These are phyloP conservation scores for Tetradesmus lagerheimii DNA, from an alignment of 139 green algal species.

Conservation along the genomic window DNA sequence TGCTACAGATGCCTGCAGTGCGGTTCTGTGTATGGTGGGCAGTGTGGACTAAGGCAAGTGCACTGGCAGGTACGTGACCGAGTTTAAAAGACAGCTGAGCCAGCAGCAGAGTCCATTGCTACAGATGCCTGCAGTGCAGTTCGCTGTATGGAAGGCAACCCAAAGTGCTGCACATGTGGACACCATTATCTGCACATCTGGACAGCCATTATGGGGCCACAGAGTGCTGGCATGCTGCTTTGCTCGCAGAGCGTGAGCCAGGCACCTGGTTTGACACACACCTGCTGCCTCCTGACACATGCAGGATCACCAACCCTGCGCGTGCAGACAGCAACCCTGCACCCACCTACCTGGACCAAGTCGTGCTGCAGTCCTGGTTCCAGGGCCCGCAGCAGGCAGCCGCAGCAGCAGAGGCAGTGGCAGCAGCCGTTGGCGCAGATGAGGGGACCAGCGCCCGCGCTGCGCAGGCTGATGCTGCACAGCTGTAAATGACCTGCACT, in stretches of 20 bases:
- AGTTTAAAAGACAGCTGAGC: too few relatives aligned
- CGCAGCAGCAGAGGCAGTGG: constrained; percentile 6
- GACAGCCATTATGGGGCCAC: too few relatives aligned
- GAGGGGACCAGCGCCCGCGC: too few relatives aligned
- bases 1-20: background rate
- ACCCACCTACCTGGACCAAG: constrained; percentile 39
- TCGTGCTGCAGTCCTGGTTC: constrained; percentile 76
- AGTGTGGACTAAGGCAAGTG: too few relatives aligned
- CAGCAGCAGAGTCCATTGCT: background rate
- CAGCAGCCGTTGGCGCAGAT: background rate
- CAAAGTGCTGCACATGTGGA: too few relatives aligned
- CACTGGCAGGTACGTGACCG: background rate
- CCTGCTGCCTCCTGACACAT: background rate
- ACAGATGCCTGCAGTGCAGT: background rate
- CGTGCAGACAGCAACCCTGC: constrained; percentile 25
- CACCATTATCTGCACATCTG: too few relatives aligned
- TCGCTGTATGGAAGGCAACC: too few relatives aligned
- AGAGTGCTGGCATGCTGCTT: too few relatives aligned
- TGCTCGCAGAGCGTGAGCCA: too few relatives aligned
- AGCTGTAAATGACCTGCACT: background rate
- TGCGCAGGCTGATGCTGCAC: background rate
- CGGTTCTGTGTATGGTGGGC: too few relatives aligned
- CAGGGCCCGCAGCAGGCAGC: constrained; percentile 42
- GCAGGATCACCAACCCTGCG: constrained; percentile 61
- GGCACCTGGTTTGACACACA: too few relatives aligned